Evolutionary conservation across 768 basidiomycete species (phyloP).

Genomic region (Lactarius hatsudake): DNA sequence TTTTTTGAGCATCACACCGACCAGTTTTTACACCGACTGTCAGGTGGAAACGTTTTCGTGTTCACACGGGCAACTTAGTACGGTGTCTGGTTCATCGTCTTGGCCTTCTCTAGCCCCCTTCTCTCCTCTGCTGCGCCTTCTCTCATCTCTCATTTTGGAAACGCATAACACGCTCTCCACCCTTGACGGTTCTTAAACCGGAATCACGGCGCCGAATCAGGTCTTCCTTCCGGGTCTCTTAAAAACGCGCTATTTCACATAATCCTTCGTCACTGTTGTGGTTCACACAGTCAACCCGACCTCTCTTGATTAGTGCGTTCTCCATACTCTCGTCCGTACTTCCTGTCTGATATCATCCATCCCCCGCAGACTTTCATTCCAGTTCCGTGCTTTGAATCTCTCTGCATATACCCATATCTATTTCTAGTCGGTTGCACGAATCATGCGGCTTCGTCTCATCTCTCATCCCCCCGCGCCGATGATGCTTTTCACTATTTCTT

Average conservation of each 20-base stretch:
- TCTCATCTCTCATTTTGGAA: slow-evolving; percentile 14
- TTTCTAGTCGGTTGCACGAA: slow-evolving; percentile 10
- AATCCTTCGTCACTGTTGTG: not conserved
- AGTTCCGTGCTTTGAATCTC: slow-evolving; percentile 12
- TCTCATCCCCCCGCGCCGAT: slow-evolving; percentile 46
- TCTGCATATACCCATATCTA: slow-evolving; percentile 25
- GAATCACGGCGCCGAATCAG: slow-evolving; percentile 4
- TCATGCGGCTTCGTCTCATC: slow-evolving; percentile 59
- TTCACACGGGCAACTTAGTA: not conserved
- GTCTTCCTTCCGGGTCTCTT: not conserved
- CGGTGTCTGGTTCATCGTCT: not conserved
- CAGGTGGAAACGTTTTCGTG: not conserved
- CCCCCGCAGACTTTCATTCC: not conserved
- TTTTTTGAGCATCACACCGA: not conserved
- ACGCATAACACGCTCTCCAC: slow-evolving; percentile 6
- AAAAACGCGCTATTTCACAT: not conserved
- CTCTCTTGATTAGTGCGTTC: slow-evolving; percentile 20
- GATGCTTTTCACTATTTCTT: slow-evolving; percentile 58
- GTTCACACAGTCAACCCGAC: not conserved
- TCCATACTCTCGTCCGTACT: not conserved
- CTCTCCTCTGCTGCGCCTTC: not conserved
- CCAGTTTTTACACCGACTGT: not conserved
- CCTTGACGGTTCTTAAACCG: not conserved
- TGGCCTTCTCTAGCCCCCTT: not conserved
- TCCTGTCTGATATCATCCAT: not conserved